Evolutionary conservation across 208 protist species (phyloP).

Genomic region (Trypanosoma boissoni): DNA sequence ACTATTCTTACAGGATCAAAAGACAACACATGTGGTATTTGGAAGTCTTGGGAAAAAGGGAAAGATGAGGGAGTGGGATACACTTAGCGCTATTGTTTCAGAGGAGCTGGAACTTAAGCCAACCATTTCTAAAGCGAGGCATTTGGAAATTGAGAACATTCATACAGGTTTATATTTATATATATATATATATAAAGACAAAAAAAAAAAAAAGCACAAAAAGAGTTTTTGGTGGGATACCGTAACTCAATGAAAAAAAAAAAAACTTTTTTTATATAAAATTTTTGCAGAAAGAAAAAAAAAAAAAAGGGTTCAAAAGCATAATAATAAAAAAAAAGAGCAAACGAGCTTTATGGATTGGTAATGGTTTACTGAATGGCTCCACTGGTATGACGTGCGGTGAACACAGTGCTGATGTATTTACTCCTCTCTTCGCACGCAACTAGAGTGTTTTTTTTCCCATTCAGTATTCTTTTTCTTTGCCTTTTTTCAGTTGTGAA

Average conservation of each 20-base stretch:
- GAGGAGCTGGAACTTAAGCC: background rate
- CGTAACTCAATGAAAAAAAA: background rate
- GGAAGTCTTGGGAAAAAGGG: conserved; percentile 67
- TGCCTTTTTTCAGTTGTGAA: conserved; percentile 3
- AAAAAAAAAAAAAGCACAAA: conserved; percentile 29
- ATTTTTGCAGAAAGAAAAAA: too few relatives aligned
- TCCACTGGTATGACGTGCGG: too few relatives aligned
- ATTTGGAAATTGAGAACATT: background rate
- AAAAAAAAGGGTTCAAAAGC: too few relatives aligned
- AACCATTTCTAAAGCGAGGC: background rate
- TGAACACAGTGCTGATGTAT: too few relatives aligned
- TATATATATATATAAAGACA: conserved; percentile 27
- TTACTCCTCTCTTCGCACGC: too few relatives aligned
- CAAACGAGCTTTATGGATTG: too few relatives aligned
- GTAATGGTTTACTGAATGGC: too few relatives aligned
- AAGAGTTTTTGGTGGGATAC: background rate
- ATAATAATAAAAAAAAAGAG: too few relatives aligned
- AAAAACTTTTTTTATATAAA: background rate
- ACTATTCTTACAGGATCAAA: conserved; percentile 96
- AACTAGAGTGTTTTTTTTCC: too few relatives aligned
- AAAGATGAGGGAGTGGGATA: background rate
- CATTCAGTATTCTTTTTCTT: too few relatives aligned
- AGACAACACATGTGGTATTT: conserved; percentile 96
- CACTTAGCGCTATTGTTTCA: background rate
- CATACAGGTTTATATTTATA: background rate